phyloP scores from a whole-genome alignment of 495 filamentous ascomycete genomes.

The Hypomontagnella submonticulosa region DNA sequence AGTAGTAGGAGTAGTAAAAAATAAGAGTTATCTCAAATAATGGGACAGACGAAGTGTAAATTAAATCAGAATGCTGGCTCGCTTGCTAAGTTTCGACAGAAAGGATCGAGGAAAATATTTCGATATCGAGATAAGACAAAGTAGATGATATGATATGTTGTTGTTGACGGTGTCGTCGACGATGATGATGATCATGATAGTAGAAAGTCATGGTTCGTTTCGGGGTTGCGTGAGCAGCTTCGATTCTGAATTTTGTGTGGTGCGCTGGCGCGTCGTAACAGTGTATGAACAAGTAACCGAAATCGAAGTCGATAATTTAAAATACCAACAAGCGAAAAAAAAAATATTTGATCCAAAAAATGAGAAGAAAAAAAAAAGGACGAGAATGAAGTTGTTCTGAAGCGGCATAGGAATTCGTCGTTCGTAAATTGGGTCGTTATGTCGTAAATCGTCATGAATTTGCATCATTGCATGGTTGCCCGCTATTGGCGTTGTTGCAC shows the following conservation, averaged over 20 bases:
- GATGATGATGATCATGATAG: slow-evolving; percentile 21
- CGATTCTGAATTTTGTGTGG: slow-evolving; percentile 31
- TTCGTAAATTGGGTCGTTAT: slow-evolving; percentile 34
- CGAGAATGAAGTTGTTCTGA: slow-evolving; percentile 27
- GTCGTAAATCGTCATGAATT: slow-evolving; percentile 50
- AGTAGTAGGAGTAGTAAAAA: slow-evolving; percentile 34
- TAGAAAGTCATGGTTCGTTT: slow-evolving; percentile 41
- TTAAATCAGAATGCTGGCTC: slow-evolving; percentile 57
- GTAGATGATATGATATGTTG: slow-evolving; percentile 42
- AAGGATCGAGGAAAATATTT: slow-evolving; percentile 42
- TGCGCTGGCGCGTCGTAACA: slow-evolving; percentile 38
- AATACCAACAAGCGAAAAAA: slow-evolving; percentile 41
- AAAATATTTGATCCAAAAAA: slow-evolving; percentile 34
- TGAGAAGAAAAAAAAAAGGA: slow-evolving; percentile 15
- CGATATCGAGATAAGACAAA: slow-evolving; percentile 36
- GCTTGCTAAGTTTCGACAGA: slow-evolving; percentile 52
- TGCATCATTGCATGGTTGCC: slow-evolving; percentile 48
- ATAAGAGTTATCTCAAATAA: slow-evolving; percentile 34
- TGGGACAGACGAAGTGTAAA: slow-evolving; percentile 36
- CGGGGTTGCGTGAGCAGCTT: slow-evolving; percentile 45
- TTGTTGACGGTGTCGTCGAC: slow-evolving; percentile 13
- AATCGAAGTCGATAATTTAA: slow-evolving; percentile 29
- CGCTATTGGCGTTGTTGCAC: slow-evolving; percentile 51
- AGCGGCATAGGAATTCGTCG: slow-evolving; percentile 19
- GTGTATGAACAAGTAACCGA: slow-evolving; percentile 43